Evolutionary conservation across 805 yeast species (phyloP).

Genomic region (Candida manassasensis): DNA sequence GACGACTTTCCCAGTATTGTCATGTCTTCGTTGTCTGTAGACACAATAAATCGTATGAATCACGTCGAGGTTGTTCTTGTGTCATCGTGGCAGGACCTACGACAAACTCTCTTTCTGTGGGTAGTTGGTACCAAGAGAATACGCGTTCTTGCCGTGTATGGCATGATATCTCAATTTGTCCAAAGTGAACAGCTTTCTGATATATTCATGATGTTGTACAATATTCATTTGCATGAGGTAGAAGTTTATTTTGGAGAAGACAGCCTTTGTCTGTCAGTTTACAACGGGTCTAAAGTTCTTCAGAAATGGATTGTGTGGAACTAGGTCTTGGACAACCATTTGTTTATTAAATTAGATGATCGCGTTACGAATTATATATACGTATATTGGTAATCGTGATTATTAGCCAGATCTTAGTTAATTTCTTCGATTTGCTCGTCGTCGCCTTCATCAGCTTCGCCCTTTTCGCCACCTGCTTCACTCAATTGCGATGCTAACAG

Average conservation of each 20-base stretch:
- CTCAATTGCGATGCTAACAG: constrained; percentile 42
- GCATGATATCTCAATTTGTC: constrained; percentile 5
- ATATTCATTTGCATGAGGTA: background rate
- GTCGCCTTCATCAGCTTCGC: constrained; percentile 15
- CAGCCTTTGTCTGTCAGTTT: background rate
- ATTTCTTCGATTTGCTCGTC: constrained; percentile 23
- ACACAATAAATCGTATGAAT: background rate
- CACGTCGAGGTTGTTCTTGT: constrained; percentile 7
- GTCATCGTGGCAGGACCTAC: constrained; percentile 8
- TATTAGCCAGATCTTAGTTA: constrained; percentile 17
- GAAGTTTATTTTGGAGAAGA: background rate
- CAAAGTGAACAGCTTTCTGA: background rate
- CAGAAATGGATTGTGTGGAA: constrained; percentile 1
- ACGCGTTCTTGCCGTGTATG: constrained; percentile 5
- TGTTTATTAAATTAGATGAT: too few species aligned
- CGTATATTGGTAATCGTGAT: too few species aligned
- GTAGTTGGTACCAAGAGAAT: background rate
- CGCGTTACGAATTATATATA: too few species aligned
- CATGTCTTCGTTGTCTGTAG: background rate
- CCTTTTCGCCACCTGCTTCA: constrained; percentile 25
- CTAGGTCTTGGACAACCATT: too few species aligned
- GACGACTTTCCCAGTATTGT: background rate
- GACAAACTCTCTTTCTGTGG: constrained; percentile 1
- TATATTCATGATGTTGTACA: background rate
- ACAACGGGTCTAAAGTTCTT: background rate